Base-by-base conservation (phyloP, 2,329 filamentous ascomycete species). In the Eutypella sp. region DNA sequence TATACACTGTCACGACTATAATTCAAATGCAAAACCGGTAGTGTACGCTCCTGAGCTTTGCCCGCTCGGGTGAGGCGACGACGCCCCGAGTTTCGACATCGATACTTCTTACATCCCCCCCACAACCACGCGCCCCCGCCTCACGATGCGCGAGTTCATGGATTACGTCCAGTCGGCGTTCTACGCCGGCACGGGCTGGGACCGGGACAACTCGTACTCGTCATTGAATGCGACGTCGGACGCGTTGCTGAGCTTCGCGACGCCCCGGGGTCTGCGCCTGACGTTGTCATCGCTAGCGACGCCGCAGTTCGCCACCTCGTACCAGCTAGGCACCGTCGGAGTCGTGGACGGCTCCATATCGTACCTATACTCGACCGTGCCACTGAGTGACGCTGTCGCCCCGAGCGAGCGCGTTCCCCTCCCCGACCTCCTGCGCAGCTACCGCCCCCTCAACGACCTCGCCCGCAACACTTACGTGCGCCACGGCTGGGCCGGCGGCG, bases 301-400 rank as follows among this genome's bases (percentile, higher is more conserved):
- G 16, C 85, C 89, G 8, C 89, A 96, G 66, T 96, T 97, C 59
- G 92, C 91, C 20, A 95, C 91, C 15, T 92, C 90, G 31, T 99
- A 99, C 68, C 87, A 89, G 36, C 80, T 99, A 38, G 89, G 90
- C 49, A 95, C 85, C 36, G 79, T 95, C 15, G 93, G 92, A 48
- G 78, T 95, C 29, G 91, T 99, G 42, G 92, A 97, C 70, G 93
- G 93, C 64, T 96, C 90, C n/a, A 80, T 99, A 47, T 95, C 91
- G 13, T 99, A 97, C 69, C 81, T 99, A 44, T 97, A 95, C 72
- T 95, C 90, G 41, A 95, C 89, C 3, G 76, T 93, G 8, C 84
- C 89, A 11, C 77, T 97, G 46, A 71, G 75, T 33, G 74, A 84
- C 42, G 70, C 79, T 70, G 52, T 89, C 75, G 66, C 77, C 10